A percentile compares a stretch with the other conserved stretches of the same genome.
Evolutionary conservation across 164 flowering plant species (phyloP).

Genomic region (Amborella trichopoda): DNA sequence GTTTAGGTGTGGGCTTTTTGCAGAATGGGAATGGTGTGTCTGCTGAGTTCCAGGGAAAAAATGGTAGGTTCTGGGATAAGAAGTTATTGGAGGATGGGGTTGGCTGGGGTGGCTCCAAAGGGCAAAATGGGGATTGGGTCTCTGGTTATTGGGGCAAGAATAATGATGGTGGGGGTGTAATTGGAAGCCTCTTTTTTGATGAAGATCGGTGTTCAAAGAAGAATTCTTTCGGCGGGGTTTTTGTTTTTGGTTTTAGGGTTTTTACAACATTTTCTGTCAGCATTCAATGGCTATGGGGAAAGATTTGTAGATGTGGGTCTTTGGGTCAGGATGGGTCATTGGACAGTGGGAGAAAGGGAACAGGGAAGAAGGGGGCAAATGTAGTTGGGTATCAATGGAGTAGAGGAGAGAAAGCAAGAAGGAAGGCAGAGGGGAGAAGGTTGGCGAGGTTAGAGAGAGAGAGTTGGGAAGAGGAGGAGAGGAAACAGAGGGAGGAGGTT

Average conservation of each 20-base stretch:
- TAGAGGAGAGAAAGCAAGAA: slow-evolving; percentile 77
- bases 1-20: too few species aligned
- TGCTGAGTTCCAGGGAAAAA: too few species aligned
- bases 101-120: too few species aligned
- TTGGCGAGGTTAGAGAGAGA: slow-evolving; percentile 93
- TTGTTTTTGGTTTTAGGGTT: slow-evolving; percentile 37
- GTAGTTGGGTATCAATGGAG: slow-evolving; percentile 46
- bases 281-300: slow-evolving; percentile 77
- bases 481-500: slow-evolving; percentile 94
- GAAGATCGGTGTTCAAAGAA: slow-evolving; percentile 54
- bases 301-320: slow-evolving; percentile 52
- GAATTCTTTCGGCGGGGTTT: slow-evolving; percentile 45
- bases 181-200: slow-evolving; percentile 28
- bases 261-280: slow-evolving; percentile 41
- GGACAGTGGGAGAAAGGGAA: slow-evolving; percentile 37
- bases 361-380: slow-evolving; percentile 52
- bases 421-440: slow-evolving; percentile 95
- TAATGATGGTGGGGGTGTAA: too few species aligned
- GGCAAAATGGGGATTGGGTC: slow-evolving; percentile 75
- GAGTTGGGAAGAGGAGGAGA: slow-evolving; percentile 83
- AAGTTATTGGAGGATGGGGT: too few species aligned
- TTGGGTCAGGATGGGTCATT: slow-evolving; percentile 30
- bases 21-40: too few species aligned
- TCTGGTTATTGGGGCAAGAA: slow-evolving; percentile 45
- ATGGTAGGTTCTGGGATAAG: too few species aligned